These are phyloP conservation scores for Thielaviopsis populi DNA, from an alignment of 2,329 filamentous ascomycete genomes.

Conservation along the genomic window DNA sequence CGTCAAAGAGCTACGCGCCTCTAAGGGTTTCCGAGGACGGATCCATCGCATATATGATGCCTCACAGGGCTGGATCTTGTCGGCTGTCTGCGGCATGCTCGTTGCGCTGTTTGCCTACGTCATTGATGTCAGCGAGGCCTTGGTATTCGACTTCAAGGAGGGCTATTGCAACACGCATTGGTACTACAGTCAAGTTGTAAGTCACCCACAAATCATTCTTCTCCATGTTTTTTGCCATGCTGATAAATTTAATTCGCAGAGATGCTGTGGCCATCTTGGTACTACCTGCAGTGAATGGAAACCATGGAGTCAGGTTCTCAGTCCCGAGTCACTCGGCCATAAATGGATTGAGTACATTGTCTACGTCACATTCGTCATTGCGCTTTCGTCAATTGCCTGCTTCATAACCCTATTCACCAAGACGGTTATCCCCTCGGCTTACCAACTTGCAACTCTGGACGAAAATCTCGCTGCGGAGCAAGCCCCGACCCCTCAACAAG, in stretches of 20 bases:
- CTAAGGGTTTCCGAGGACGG: conserved; percentile 75
- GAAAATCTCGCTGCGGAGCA: conserved; percentile 70
- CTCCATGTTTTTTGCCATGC: conserved; percentile 4
- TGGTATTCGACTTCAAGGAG: conserved; percentile 79
- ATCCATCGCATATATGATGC: conserved; percentile 65
- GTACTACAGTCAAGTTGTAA: conserved; percentile 56
- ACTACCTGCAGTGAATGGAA: conserved; percentile 42
- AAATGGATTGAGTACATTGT: conserved; percentile 61
- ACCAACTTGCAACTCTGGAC: conserved; percentile 75
- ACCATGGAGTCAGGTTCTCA: conserved; percentile 38
- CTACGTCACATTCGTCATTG: conserved; percentile 58
- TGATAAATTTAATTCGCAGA: conserved; percentile 23
- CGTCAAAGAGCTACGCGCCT: conserved; percentile 63
- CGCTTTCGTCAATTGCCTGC: conserved; percentile 58
- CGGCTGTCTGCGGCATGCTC: conserved; percentile 73
- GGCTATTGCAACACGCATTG: conserved; percentile 64
- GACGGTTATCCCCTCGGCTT: conserved; percentile 78
- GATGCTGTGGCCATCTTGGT: conserved; percentile 35
- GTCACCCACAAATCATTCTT: conserved; percentile 16
- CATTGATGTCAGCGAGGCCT: conserved; percentile 73
- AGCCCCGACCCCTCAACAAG: conserved; percentile 27
- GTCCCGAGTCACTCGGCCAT: conserved; percentile 31
- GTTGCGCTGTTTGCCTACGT: conserved; percentile 77
- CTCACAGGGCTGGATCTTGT: conserved; percentile 85
- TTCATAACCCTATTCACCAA: conserved; percentile 77